phyloP scores from a whole-genome alignment of 176 grass and related monocot genomes.

The Hsuehochloa calcarea region DNA sequence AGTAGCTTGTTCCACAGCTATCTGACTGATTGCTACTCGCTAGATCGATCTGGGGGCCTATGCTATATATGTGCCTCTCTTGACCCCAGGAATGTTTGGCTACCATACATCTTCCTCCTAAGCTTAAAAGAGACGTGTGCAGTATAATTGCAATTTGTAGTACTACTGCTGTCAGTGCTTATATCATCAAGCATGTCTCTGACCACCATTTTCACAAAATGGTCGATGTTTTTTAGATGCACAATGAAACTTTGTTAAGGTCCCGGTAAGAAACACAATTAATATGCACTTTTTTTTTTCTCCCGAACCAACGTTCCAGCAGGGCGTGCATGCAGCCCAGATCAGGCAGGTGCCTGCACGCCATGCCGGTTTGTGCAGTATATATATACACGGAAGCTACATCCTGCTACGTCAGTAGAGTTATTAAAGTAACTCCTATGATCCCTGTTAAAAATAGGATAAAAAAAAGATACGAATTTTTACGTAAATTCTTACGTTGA shows the following conservation, averaged over 20 bases:
- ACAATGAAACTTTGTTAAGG: neutral
- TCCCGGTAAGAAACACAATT: neutral
- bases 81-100: neutral
- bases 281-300: no score
- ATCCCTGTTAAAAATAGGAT: no score
- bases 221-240: neutral
- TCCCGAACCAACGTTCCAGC: neutral
- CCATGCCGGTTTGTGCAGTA: neutral
- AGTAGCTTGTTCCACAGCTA: neutral
- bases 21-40: neutral
- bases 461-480: no score
- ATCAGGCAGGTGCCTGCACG: neutral
- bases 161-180: neutral
- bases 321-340: neutral
- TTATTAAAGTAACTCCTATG: no score
- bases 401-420: neutral
- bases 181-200: neutral
- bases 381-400: neutral
- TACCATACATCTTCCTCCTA: neutral
- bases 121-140: neutral
- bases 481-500: no score
- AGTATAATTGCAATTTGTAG: neutral
- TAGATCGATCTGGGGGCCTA: neutral
- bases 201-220: neutral
- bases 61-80: neutral